Conservation (phyloP, 1,284 basidiomycete species). For the Cryptococcus hybrid region DNA sequence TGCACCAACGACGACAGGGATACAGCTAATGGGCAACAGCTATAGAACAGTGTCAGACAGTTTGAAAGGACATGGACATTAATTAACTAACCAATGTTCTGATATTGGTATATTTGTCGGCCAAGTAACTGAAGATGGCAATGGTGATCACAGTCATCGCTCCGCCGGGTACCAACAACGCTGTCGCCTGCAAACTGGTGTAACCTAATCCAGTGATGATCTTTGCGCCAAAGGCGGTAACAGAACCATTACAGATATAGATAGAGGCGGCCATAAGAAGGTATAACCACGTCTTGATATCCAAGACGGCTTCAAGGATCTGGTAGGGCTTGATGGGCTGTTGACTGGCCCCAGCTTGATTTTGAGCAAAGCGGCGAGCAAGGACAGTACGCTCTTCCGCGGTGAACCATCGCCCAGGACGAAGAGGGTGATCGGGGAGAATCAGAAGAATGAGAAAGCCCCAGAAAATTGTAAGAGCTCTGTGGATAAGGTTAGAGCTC, state of each 20-base stretch:
- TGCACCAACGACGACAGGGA: conserved; percentile 54
- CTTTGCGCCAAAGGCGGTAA: conserved; percentile 53
- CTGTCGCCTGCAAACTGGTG: conserved; percentile 50
- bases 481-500: too few species aligned
- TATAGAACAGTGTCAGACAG: conserved; percentile 2
- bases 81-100: conserved; percentile 37
- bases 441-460: conserved; percentile 50
- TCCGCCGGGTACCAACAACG: conserved; percentile 51
- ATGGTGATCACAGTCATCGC: conserved; percentile 51
- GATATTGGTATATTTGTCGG: conserved; percentile 46
- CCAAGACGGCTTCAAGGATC: conserved; percentile 49
- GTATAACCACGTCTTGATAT: conserved; percentile 54
- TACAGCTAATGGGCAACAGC: conserved; percentile 51
- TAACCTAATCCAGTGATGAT: conserved; percentile 55
- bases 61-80: background rate
- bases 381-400: conserved; percentile 46
- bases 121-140: conserved; percentile 50
- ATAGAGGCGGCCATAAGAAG: conserved; percentile 47
- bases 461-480: conserved; percentile 51
- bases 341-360: conserved; percentile 34
- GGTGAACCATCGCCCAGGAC: conserved; percentile 46
- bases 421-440: conserved; percentile 51
- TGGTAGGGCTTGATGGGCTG: conserved; percentile 48
- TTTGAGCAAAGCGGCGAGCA: conserved; percentile 44
- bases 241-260: conserved; percentile 47